Percentiles rank a stretch among this genome's conserved stretches.
phyloP scores from a whole-genome alignment of 768 basidiomycete genomes.

The Suillus americanus region DNA sequence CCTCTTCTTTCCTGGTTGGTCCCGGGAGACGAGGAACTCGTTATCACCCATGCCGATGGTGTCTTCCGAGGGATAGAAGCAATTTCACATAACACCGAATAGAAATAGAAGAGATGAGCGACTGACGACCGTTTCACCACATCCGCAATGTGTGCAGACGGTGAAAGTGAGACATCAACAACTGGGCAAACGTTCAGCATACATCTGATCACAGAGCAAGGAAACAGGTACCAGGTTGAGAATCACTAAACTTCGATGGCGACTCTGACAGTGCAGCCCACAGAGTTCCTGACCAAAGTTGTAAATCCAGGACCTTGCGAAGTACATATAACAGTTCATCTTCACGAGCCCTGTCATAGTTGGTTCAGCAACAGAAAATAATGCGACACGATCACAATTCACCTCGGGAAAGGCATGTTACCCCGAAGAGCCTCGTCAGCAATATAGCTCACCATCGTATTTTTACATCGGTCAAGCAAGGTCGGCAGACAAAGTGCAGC shows the following conservation, averaged over 20 bases:
- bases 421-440: slow-evolving; percentile 88
- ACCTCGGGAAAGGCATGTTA: slow-evolving; percentile 86
- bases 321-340: slow-evolving; percentile 88
- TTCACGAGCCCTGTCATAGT: slow-evolving; percentile 63
- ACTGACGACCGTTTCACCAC: slow-evolving; percentile 71
- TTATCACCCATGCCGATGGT: slow-evolving; percentile 67
- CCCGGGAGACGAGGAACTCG: slow-evolving; percentile 8
- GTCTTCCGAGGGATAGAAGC: slow-evolving; percentile 67
- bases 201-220: background rate
- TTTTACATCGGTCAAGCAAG: slow-evolving; percentile 74
- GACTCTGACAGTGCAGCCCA: slow-evolving; percentile 75
- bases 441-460: slow-evolving; percentile 67
- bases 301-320: slow-evolving; percentile 68
- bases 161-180: slow-evolving; percentile 45
- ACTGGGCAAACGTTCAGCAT: slow-evolving; percentile 16
- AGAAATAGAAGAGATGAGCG: slow-evolving; percentile 90
- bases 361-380: background rate
- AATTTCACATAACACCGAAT: slow-evolving; percentile 76
- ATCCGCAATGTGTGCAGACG: slow-evolving; percentile 62
- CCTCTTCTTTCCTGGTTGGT: slow-evolving; percentile 15
- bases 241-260: slow-evolving; percentile 51
- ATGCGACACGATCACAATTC: background rate
- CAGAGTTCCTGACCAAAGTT: slow-evolving; percentile 73
- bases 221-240: slow-evolving; percentile 55
- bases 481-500: slow-evolving; percentile 73